Evolutionary conservation across 148 eudicot species (phyloP).

Genomic region (Rhododendron mucronatum): DNA sequence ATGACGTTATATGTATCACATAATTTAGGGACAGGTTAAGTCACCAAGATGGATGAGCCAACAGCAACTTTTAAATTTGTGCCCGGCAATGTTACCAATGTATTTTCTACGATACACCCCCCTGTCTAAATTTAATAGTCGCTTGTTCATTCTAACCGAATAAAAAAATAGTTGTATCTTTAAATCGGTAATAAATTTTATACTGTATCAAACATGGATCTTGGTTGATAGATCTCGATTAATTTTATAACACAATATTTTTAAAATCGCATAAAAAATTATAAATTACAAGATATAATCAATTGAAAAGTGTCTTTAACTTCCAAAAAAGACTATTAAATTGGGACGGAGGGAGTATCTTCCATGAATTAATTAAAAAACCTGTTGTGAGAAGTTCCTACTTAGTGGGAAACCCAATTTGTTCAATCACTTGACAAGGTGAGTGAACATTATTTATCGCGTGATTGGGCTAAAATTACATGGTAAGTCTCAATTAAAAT

Average conservation of each 20-base stretch:
- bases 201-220: too few species aligned
- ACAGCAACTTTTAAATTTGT: neutral
- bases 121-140: too few species aligned
- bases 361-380: neutral
- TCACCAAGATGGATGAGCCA: neutral
- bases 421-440: neutral
- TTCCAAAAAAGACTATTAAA: too few species aligned
- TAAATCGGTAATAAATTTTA: too few species aligned
- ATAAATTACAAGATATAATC: too few species aligned
- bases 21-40: neutral
- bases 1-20: neutral
- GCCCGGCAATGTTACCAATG: neutral
- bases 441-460: neutral
- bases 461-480: neutral
- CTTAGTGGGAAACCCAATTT: neutral
- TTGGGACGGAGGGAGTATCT: too few species aligned
- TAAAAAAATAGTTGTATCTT: too few species aligned
- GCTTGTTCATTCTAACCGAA: too few species aligned
- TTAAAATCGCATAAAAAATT: too few species aligned
- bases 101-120: neutral
- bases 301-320: too few species aligned
- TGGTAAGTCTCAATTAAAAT: neutral
- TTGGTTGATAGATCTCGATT: too few species aligned
- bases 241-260: too few species aligned
- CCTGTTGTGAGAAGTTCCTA: neutral